Evolutionary conservation across 2,329 filamentous ascomycete species (phyloP).

Genomic region (Teratosphaeria viscida): DNA sequence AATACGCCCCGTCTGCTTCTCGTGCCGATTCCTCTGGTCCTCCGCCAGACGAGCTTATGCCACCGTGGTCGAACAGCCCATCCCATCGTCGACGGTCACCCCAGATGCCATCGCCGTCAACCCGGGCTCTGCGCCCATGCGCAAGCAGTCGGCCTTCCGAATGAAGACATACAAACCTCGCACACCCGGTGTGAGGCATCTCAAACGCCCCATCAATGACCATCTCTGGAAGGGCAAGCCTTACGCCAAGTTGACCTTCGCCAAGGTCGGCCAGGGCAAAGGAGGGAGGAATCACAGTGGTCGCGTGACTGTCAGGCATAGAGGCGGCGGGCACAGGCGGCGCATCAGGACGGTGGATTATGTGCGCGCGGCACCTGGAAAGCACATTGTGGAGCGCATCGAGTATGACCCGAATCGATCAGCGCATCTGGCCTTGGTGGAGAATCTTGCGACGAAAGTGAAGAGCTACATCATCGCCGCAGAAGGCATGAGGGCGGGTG

Average conservation of each 20-base stretch:
- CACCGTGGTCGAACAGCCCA: conserved; percentile 30
- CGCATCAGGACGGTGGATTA: conserved; percentile 91
- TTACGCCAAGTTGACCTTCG: conserved; percentile 69
- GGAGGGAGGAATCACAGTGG: conserved; percentile 87
- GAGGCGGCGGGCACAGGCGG: conserved; percentile 83
- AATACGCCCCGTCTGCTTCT: conserved; percentile 43
- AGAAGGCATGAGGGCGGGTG: conserved; percentile 84
- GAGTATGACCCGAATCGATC: conserved; percentile 92
- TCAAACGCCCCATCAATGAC: conserved; percentile 86
- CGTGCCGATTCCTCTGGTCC: conserved; percentile 39
- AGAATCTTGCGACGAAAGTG: conserved; percentile 58
- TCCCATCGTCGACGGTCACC: conserved; percentile 15
- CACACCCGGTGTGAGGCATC: conserved; percentile 84
- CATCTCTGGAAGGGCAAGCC: conserved; percentile 93
- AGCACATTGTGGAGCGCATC: conserved; percentile 83
- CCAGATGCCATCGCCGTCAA: conserved; percentile 18
- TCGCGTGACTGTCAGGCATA: conserved; percentile 77
- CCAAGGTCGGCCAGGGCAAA: conserved; percentile 85
- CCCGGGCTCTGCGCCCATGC: conserved; percentile 20
- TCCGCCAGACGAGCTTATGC: conserved; percentile 43
- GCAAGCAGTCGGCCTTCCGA: conserved; percentile 31
- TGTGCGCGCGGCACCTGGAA: conserved; percentile 62
- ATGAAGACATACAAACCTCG: conserved; percentile 86
- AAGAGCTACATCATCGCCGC: conserved; percentile 92
- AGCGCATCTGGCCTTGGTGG: conserved; percentile 83